A percentile compares a stretch with the other conserved stretches of the same genome.
phyloP scores from a whole-genome alignment of 306 rosid genomes.

The Castanopsis chinensis region DNA sequence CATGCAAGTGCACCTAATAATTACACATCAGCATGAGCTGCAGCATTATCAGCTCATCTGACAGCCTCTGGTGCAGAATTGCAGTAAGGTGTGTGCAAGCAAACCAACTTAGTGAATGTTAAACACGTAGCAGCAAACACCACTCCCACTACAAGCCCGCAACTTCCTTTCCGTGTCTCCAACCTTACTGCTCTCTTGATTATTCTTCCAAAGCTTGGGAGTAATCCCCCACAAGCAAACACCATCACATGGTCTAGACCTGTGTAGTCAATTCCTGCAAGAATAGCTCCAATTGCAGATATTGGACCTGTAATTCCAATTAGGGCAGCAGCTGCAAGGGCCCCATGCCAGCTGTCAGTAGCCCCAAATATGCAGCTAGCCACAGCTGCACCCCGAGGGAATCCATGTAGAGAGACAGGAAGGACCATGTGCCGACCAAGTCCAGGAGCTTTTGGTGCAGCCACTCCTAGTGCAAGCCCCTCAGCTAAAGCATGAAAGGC shows the following conservation, averaged over 20 bases:
- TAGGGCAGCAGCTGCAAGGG: conserved; percentile 86
- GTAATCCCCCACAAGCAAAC: conserved; percentile 85
- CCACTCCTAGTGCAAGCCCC: conserved; percentile 99
- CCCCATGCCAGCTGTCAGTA: conserved; percentile 90
- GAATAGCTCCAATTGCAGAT: conserved; percentile 96
- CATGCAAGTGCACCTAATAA: not conserved
- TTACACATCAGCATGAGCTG: conserved; percentile 14
- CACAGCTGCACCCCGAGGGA: conserved; percentile 97
- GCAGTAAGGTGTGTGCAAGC: conserved; percentile 98
- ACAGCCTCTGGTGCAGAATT: conserved; percentile 99
- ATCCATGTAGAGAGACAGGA: conserved; percentile 95
- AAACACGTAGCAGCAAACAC: conserved; percentile 69
- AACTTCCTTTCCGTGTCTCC: conserved; percentile 64
- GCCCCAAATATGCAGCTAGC: conserved; percentile 97
- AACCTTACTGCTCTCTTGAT: conserved; percentile 66
- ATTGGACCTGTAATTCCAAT: conserved; percentile 87
- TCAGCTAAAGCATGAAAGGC: conserved; percentile 93
- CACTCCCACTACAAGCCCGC: conserved; percentile 68
- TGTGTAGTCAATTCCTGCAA: conserved; percentile 86
- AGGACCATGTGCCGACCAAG: conserved; percentile 96
- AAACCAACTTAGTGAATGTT: conserved; percentile 91
- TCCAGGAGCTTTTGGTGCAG: conserved; percentile 97
- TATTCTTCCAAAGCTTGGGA: conserved; percentile 72
- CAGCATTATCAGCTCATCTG: conserved; percentile 39
- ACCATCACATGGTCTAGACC: conserved; percentile 95